Conservation (phyloP, 805 yeast species). For the Cyberlindnera euphorbiae region DNA sequence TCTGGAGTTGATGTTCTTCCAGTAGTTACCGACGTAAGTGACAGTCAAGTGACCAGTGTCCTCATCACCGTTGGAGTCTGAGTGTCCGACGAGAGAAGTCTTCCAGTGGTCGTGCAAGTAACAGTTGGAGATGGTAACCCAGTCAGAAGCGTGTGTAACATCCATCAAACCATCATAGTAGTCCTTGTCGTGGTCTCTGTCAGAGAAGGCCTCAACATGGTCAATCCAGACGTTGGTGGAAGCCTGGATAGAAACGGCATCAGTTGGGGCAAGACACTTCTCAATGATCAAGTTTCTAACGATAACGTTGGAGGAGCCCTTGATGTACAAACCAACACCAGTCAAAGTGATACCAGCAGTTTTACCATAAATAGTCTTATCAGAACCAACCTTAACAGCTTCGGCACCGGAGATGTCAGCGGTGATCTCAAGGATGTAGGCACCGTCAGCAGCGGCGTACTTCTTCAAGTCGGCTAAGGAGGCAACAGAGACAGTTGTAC, state of each 20-base stretch:
- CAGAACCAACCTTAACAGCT: constrained; percentile 3
- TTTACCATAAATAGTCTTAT: constrained; percentile 6
- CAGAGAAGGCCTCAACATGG: constrained; percentile 5
- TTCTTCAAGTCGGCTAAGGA: constrained; percentile 1
- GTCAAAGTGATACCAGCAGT: constrained; percentile 6
- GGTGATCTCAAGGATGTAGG: constrained; percentile 3
- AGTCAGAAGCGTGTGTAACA: constrained; percentile 6
- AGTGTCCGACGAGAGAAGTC: constrained; percentile 8
- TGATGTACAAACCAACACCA: constrained; percentile 4
- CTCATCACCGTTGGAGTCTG: constrained; percentile 3
- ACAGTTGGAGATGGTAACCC: constrained; percentile 5
- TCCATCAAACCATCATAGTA: constrained; percentile 8
- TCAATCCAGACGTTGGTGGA: constrained; percentile 7
- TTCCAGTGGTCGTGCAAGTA: constrained; percentile 8
- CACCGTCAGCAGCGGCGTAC: constrained; percentile 2
- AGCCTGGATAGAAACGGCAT: constrained; percentile 1
- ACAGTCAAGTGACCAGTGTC: constrained; percentile 6
- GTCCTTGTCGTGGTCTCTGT: constrained; percentile 6
- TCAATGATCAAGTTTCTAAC: constrained; percentile 6
- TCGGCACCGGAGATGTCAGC: constrained; percentile 5
- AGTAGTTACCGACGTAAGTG: constrained; percentile 2
- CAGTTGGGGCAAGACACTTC: constrained; percentile 6
- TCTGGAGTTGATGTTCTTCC: constrained; percentile 9
- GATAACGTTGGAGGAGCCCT: constrained; percentile 3
- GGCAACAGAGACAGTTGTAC: constrained; percentile 3